A percentile compares a stretch with the other conserved stretches of the same genome.
phyloP scores from a whole-genome alignment of 345 rosid species.

The Psidium guajava region DNA sequence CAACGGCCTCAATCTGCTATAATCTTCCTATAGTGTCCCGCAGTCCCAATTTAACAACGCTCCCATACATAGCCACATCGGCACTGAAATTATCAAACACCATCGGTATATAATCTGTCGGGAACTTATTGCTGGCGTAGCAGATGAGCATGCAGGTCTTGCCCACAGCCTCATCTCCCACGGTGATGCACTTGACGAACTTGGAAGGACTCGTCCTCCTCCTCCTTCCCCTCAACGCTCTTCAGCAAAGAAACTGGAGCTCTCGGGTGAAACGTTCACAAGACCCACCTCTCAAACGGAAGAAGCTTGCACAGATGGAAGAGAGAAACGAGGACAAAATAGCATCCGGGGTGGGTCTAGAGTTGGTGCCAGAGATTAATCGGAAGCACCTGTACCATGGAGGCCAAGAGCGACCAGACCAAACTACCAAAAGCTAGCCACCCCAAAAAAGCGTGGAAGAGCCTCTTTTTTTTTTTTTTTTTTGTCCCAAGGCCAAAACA shows the following conservation, averaged over 20 bases:
- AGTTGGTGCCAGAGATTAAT: not conserved
- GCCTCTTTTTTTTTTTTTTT: no score
- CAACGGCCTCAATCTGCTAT: slow-evolving; percentile 94
- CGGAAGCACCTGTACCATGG: no score
- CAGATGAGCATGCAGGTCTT: slow-evolving; percentile 99
- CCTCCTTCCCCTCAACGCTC: not conserved
- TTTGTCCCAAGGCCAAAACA: no score
- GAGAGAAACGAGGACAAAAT: not conserved
- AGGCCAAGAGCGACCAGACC: no score
- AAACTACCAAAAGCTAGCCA: no score
- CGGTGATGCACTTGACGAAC: slow-evolving; percentile 98
- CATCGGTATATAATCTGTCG: slow-evolving; percentile 93
- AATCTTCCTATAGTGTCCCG: slow-evolving; percentile 99
- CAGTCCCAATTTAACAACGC: slow-evolving; percentile 83
- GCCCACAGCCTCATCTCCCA: slow-evolving; percentile 99
- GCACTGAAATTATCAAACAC: slow-evolving; percentile 99
- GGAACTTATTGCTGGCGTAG: slow-evolving; percentile 97
- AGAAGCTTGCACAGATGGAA: not conserved
- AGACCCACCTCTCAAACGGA: not conserved
- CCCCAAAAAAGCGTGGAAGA: no score
- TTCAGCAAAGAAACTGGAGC: not conserved
- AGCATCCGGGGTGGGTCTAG: not conserved
- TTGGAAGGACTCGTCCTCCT: slow-evolving; percentile 73
- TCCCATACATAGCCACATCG: slow-evolving; percentile 88
- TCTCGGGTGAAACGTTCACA: not conserved